These are phyloP conservation scores for Septoria linicola DNA, from an alignment of 2,329 filamentous ascomycete species.

Conservation along the genomic window DNA sequence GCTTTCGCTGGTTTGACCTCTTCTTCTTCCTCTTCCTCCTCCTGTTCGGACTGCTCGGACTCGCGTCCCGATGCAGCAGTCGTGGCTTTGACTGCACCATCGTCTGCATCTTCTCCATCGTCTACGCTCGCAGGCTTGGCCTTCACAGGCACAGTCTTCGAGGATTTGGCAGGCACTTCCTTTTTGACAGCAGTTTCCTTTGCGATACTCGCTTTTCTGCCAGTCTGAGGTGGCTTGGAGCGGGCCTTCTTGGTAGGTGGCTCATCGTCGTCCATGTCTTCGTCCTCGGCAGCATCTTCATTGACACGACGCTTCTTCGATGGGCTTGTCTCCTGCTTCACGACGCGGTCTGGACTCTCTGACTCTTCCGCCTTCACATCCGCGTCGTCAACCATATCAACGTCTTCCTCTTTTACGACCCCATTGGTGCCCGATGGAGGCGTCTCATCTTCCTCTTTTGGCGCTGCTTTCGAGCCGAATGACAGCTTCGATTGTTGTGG, in stretches of 20 bases:
- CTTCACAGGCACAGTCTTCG: conserved; percentile 18
- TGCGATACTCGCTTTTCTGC: conserved; percentile 15
- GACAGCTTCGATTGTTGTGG: conserved; percentile 76
- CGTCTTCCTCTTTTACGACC: conserved; percentile 35
- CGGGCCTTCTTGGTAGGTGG: conserved; percentile 40
- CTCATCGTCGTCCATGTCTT: conserved; percentile 34
- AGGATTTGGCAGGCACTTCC: conserved; percentile 13
- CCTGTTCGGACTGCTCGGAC: conserved; percentile 38
- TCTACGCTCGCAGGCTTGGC: conserved; percentile 16
- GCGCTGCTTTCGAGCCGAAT: conserved; percentile 55
- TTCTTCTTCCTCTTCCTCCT: conserved; percentile 63
- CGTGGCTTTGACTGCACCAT: neutral
- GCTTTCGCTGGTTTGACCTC: conserved; percentile 71
- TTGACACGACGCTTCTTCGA: conserved; percentile 35
- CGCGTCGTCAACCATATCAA: conserved; percentile 35
- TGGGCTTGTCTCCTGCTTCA: conserved; percentile 26
- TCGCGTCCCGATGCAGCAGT: conserved; percentile 7
- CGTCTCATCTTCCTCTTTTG: conserved; percentile 24
- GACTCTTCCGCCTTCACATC: conserved; percentile 25
- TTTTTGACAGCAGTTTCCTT: conserved; percentile 33
- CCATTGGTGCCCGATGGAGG: conserved; percentile 26
- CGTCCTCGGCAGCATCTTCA: conserved; percentile 28
- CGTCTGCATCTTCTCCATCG: conserved; percentile 22
- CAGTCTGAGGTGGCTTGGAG: conserved; percentile 28
- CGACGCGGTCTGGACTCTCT: too few relatives aligned